phyloP scores from a whole-genome alignment of 495 filamentous ascomycete species.

The Peziza echinospora region DNA sequence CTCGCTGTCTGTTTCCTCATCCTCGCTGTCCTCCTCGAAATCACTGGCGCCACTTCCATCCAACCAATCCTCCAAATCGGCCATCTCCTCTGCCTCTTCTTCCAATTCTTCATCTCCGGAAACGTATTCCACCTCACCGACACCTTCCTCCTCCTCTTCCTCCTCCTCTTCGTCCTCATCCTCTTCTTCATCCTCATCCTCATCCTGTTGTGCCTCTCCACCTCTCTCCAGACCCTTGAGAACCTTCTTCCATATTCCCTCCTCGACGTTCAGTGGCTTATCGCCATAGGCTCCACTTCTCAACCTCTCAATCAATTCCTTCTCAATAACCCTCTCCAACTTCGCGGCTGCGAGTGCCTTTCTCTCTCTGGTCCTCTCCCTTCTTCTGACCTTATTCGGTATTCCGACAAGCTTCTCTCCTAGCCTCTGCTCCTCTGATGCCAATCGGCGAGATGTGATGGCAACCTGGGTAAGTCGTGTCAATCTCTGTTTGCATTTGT shows the following conservation, averaged over 20 bases:
- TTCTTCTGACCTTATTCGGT: slow-evolving; percentile 67
- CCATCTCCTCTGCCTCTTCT: slow-evolving; percentile 39
- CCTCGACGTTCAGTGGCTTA: slow-evolving; percentile 79
- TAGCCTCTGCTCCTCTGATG: slow-evolving; percentile 71
- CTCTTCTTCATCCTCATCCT: slow-evolving; percentile 65
- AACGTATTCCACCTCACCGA: slow-evolving; percentile 71
- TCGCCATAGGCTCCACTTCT: slow-evolving; percentile 89
- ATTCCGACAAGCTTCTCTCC: slow-evolving; percentile 78
- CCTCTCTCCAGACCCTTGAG: slow-evolving; percentile 68
- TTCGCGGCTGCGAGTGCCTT: slow-evolving; percentile 89
- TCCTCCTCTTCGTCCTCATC: slow-evolving; percentile 61
- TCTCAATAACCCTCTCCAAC: slow-evolving; percentile 86
- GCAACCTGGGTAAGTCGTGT: slow-evolving; percentile 84
- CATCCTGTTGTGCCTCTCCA: slow-evolving; percentile 65
- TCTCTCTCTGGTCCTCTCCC: slow-evolving; percentile 77
- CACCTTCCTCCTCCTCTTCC: slow-evolving; percentile 45
- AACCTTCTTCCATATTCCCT: slow-evolving; percentile 93
- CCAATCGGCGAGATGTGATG: slow-evolving; percentile 62
- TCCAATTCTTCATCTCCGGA: slow-evolving; percentile 36
- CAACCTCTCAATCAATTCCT: slow-evolving; percentile 80
- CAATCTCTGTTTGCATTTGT: slow-evolving; percentile 95
- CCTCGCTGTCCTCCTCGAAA: slow-evolving; percentile 26
- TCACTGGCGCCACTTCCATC: slow-evolving; percentile 34
- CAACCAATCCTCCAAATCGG: slow-evolving; percentile 56
- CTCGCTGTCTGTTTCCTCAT: slow-evolving; percentile 10